Conservation (phyloP, 495 filamentous ascomycete genomes). For the Penicillium samsonianum region DNA sequence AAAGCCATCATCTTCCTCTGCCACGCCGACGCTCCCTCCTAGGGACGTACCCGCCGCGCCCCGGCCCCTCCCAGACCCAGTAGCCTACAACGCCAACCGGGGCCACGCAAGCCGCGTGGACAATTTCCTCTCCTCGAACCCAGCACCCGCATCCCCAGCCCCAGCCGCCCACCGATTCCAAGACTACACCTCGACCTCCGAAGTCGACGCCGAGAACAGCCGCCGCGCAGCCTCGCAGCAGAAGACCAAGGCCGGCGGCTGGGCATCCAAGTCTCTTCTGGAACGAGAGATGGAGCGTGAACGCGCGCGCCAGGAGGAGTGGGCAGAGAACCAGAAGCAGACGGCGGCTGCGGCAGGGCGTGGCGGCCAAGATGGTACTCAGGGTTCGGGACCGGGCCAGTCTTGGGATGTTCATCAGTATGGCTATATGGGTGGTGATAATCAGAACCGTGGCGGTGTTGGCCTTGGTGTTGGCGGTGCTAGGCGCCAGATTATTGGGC, state of each 20-base stretch:
- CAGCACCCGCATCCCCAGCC: conserved; percentile 41
- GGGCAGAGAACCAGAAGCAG: conserved; percentile 87
- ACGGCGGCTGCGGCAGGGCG: conserved; percentile 56
- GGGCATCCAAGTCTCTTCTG: conserved; percentile 78
- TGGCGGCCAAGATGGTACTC: conserved; percentile 43
- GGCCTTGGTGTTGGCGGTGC: conserved; percentile 70
- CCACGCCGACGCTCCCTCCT: conserved; percentile 18
- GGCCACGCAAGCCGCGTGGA: conserved; percentile 40
- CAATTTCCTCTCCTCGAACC: conserved; percentile 55
- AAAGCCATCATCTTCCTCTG: conserved; percentile 16
- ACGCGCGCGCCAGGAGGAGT: conserved; percentile 87
- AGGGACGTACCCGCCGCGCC: conserved; percentile 27
- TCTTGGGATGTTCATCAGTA: conserved; percentile 90
- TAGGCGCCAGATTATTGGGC: conserved; percentile 78
- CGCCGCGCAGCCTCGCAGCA: conserved; percentile 62
- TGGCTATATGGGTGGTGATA: conserved; percentile 82
- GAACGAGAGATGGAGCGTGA: conserved; percentile 97
- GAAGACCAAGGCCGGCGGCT: conserved; percentile 72
- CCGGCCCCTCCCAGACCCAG: conserved; percentile 38
- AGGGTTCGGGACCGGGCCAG: conserved; percentile 55
- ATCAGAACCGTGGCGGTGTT: conserved; percentile 69
- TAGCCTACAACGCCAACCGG: conserved; percentile 30
- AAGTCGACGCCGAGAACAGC: conserved; percentile 69
- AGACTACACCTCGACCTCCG: conserved; percentile 62
- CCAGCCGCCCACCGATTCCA: conserved; percentile 45